phyloP scores from a whole-genome alignment of 176 grass and related monocot species.

The Musa troglodytarum region DNA sequence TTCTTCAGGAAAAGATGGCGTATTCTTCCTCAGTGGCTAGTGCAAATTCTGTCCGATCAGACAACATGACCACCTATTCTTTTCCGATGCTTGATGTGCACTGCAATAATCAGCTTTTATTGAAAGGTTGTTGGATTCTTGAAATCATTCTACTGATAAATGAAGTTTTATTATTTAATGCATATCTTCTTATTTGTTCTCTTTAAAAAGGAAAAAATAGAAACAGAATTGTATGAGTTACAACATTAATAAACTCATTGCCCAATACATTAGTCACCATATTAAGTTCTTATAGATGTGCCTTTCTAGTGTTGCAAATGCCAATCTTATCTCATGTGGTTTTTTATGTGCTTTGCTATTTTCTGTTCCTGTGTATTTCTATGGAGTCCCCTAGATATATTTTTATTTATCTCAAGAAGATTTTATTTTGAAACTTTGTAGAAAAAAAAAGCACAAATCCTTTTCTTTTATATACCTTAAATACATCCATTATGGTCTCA shows the following conservation, averaged over 20 bases:
- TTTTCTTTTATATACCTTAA: neutral
- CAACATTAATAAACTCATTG: neutral
- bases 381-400: neutral
- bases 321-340: neutral
- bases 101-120: constrained; percentile 40
- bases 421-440: neutral
- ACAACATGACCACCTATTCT: constrained; percentile 37
- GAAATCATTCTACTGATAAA: neutral
- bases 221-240: neutral
- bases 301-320: neutral
- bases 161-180: neutral
- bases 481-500: neutral
- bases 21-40: constrained; percentile 30
- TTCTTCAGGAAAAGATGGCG: constrained; percentile 55
- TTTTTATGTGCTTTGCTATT: neutral
- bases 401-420: neutral
- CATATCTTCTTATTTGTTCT: neutral
- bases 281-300: neutral
- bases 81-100: constrained; percentile 45
- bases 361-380: neutral
- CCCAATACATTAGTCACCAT: neutral
- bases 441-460: neutral
- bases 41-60: constrained; percentile 37
- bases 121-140: constrained; percentile 36
- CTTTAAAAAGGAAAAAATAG: neutral